Conservation (phyloP, 495 filamentous ascomycete genomes). For the Tricharina praecox region DNA sequence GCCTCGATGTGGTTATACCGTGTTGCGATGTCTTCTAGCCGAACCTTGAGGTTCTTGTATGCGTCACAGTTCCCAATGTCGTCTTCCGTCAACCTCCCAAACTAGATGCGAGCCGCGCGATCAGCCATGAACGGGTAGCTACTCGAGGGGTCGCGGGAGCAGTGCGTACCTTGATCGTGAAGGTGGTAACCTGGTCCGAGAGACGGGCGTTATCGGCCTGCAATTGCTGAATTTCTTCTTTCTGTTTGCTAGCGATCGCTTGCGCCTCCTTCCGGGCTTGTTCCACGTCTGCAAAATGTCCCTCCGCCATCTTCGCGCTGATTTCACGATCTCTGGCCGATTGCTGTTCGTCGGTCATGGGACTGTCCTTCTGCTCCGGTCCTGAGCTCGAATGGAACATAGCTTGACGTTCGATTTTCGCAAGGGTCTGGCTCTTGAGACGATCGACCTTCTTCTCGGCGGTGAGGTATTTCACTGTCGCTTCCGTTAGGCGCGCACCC, state of each 20-base stretch:
- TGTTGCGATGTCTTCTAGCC: constrained; percentile 82
- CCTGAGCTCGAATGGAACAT: constrained; percentile 40
- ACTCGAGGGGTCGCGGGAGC: no score
- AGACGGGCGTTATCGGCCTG: constrained; percentile 65
- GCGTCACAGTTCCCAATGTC: constrained; percentile 83
- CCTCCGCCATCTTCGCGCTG: constrained; percentile 24
- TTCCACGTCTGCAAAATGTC: constrained; percentile 39
- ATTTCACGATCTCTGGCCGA: constrained; percentile 34
- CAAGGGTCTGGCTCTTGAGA: constrained; percentile 68
- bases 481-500: constrained; percentile 64
- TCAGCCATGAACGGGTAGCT: background rate
- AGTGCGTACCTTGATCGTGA: constrained; percentile 41
- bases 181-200: constrained; percentile 57
- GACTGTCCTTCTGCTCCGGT: constrained; percentile 32
- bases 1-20: constrained; percentile 84
- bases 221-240: constrained; percentile 65
- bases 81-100: constrained; percentile 64
- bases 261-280: constrained; percentile 54
- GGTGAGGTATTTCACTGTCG: constrained; percentile 77
- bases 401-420: constrained; percentile 80
- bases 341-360: constrained; percentile 30
- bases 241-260: constrained; percentile 61
- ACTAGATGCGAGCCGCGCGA: constrained; percentile 23
- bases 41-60: constrained; percentile 76
- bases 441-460: constrained; percentile 89